Percentiles rank a stretch among this genome's conserved stretches.
Conservation (phyloP, 2,329 filamentous ascomycete genomes). For the Cordyceps militaris region DNA sequence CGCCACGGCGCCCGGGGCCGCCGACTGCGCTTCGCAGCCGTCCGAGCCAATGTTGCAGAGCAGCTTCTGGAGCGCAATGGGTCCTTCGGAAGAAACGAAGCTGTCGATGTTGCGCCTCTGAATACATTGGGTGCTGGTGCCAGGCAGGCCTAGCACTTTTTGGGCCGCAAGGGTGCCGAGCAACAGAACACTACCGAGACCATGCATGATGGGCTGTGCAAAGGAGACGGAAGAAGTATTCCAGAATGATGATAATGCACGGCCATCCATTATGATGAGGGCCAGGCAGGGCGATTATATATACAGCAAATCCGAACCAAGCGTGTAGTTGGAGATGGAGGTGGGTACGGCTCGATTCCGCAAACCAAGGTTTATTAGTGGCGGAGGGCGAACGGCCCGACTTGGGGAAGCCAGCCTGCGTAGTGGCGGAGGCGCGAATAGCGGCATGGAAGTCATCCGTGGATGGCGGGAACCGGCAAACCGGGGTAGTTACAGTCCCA, state of each 20-base stretch:
- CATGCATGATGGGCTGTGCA: constrained; percentile 38
- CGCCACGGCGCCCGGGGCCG: constrained; percentile 45
- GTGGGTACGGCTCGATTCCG: constrained; percentile 7
- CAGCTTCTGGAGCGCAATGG: constrained; percentile 44
- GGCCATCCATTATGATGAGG: background rate
- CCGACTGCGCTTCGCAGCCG: constrained; percentile 43
- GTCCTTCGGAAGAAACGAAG: constrained; percentile 46
- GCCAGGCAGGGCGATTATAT: background rate
- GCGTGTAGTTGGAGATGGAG: background rate
- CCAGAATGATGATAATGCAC: background rate
- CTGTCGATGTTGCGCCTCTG: constrained; percentile 38
- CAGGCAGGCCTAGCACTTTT: constrained; percentile 40
- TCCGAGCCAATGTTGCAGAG: constrained; percentile 53
- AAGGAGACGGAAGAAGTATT: constrained; percentile 18
- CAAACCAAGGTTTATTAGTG: too few species aligned
- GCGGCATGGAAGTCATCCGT: background rate
- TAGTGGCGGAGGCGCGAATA: background rate
- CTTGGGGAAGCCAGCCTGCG: constrained; percentile 1
- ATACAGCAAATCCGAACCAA: background rate
- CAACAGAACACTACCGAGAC: constrained; percentile 42
- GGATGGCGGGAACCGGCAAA: background rate
- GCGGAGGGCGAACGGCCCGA: background rate
- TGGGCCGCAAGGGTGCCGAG: constrained; percentile 46
- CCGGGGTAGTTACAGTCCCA: constrained; percentile 1
- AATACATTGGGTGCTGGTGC: constrained; percentile 20